Conservation (phyloP, 768 basidiomycete species). For the Tricholoma flavovirens region DNA sequence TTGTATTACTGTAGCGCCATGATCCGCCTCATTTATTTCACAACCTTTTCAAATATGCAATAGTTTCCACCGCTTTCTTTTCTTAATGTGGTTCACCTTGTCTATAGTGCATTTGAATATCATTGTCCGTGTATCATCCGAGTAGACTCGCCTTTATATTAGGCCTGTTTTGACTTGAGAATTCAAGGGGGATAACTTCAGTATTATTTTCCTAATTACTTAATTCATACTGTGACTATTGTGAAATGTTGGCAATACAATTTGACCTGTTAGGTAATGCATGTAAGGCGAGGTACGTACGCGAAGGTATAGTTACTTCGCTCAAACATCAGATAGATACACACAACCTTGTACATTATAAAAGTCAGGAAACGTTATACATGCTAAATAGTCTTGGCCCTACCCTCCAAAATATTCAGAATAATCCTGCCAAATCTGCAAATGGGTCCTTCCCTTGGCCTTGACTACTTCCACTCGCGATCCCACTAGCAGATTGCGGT, state of each 20-base stretch:
- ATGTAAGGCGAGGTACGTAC: too few species aligned
- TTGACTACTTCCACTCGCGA: slow-evolving; percentile 8
- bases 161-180: too few species aligned
- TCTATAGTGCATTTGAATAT: neutral
- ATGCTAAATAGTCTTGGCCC: too few species aligned
- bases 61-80: neutral
- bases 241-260: too few species aligned
- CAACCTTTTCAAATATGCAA: neutral
- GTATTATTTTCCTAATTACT: too few species aligned
- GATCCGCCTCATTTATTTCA: neutral
- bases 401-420: slow-evolving; percentile 34
- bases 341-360: too few species aligned
- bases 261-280: too few species aligned
- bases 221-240: too few species aligned
- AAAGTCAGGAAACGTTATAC: too few species aligned
- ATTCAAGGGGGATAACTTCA: too few species aligned
- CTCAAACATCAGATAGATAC: too few species aligned
- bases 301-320: too few species aligned
- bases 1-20: neutral
- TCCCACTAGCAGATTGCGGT: slow-evolving; percentile 12
- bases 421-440: slow-evolving; percentile 74
- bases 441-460: slow-evolving; percentile 72
- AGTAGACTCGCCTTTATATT: neutral
- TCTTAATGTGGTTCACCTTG: neutral
- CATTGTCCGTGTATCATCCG: neutral